A percentile compares a stretch with the other conserved stretches of the same genome.
phyloP scores from a whole-genome alignment of 2,329 filamentous ascomycete genomes.

The Aspergillus novoparasiticus region DNA sequence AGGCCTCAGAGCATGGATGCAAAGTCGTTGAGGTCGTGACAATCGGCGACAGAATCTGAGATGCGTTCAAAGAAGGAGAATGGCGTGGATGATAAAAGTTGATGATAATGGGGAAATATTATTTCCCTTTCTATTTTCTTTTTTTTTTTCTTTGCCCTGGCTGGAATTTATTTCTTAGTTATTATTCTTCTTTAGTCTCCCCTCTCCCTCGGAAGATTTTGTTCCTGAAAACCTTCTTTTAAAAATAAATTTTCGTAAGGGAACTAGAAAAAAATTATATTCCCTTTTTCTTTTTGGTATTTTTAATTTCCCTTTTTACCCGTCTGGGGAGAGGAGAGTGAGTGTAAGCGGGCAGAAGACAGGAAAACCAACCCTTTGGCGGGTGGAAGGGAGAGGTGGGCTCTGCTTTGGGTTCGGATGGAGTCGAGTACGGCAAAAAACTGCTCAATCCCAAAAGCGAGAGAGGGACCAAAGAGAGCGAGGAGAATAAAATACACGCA shows the following conservation, averaged over 20 bases:
- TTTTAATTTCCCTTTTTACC: slow-evolving; percentile 13
- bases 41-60: slow-evolving; percentile 1
- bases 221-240: slow-evolving; percentile 20
- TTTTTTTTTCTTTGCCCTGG: slow-evolving; percentile 11
- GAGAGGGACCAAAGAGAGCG: slow-evolving; percentile 9
- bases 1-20: slow-evolving; percentile 27
- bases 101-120: slow-evolving; percentile 13
- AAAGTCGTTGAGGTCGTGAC: slow-evolving; percentile 23
- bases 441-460: slow-evolving; percentile 17
- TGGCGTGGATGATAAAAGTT: slow-evolving; percentile 13
- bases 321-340: slow-evolving; percentile 16
- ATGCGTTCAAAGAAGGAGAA: slow-evolving; percentile 9
- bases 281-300: slow-evolving; percentile 11
- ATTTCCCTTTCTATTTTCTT: slow-evolving; percentile 8
- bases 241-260: slow-evolving; percentile 1
- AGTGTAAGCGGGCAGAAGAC: slow-evolving; percentile 14
- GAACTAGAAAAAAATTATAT: slow-evolving; percentile 12
- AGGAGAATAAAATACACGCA: slow-evolving; percentile 9
- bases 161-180: slow-evolving; percentile 14
- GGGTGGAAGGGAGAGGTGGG: slow-evolving; percentile 13
- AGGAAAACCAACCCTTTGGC: slow-evolving; percentile 21
- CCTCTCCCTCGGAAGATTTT: slow-evolving; percentile 27
- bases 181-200: slow-evolving; percentile 19
- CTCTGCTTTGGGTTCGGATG: slow-evolving; percentile 4
- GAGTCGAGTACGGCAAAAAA: slow-evolving; percentile 9